Evolutionary conservation across 495 filamentous ascomycete genomes (phyloP), one percentile per base, ranked within the genome.

Genomic region (Aspergillus nidulans): DNA sequence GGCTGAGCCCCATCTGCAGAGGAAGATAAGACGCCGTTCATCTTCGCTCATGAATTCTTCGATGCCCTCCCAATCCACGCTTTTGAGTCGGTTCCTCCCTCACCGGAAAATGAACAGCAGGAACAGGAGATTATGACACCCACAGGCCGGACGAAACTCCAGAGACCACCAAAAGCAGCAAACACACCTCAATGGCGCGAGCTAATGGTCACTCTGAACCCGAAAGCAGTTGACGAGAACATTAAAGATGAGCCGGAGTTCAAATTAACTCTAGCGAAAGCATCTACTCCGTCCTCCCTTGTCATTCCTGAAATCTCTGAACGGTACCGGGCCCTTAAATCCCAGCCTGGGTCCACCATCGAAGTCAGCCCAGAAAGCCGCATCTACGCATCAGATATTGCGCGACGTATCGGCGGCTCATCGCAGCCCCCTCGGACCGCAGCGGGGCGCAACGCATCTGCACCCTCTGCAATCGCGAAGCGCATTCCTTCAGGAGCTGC

Each of bases 11-110:
- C 12, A 5, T 23, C 40, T 21, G 44, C 45, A 66, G 69, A 65
- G 77, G 63, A 70, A 76, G 55, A 75, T 57, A 91, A 89, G 61
- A 89, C 85, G 15, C 92, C 94, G 1, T 94, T 96, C 70, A 94
- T 97, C 47, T 81, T 97, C 32, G 94, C 92, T 10, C 94, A 98
- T 67, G 94, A 98, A 67, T 97, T 98, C 77, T 97, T 98, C 70
- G 94, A 98, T 63, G 94, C 94, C n/a, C 87, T 97, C 6, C 94
- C 94, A 34, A 96, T 98, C 63, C 91, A 98, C 70, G 88, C 90
- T 55, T 98, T 98, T 69, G 85, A 96, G 64, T 85, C 85, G 21
- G 70, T 91, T 28, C 68, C 77, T 25, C 69, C 77, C 15, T 41
- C 70, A 18, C 63, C 63, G 8, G 67, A 71, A 51, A 70, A 71